Base-by-base conservation (phyloP, 805 yeast genomes). In the Saccharomycopsis synnaedendra region DNA sequence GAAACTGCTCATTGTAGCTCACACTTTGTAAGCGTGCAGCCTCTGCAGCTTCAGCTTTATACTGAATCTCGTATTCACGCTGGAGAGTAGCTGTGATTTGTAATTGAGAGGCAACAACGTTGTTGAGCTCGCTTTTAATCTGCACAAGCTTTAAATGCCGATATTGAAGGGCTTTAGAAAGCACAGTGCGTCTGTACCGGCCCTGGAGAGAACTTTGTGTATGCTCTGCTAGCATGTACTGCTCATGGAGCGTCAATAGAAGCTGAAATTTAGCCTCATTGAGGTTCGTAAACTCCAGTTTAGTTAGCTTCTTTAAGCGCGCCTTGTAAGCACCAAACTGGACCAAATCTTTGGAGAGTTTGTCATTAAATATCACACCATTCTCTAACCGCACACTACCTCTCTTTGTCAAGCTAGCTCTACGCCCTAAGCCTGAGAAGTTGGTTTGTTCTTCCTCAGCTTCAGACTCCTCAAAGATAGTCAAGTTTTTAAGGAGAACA, bases 231-330 rank as follows among this genome's bases (percentile, higher is more conserved):
- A 49, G 27, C 39, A 52, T 52, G 42, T 47, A 52, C 39, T 52
- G 55, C 30, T 52, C 55, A 43, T 52, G 49, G 19, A 52, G 39
- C 2, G 43, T 45, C n/a, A 52, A 31, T 3, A 44, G 10, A 10
- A 52, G 42, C 33, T 52, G 51, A 44, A 50, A 52, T 32, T 52
- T 52, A 9, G 46, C 37, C 8, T 47, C 42, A 34, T 44, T 50
- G 19, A 52, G 31, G n/a, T 45, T 37, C 7, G 32, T 32, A 19
- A 11, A n/a, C 10, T 44, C 48, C 10, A 41, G 27, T 53, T 76
- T 77, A 49, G 74, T 70, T 36, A 74, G 61, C 56, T 74, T 76
- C 43, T 67, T 68, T 40, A 67, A 44, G 19, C 75, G 56, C 41
- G 67, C 65, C 27, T 64, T 59, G 41, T 72, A 74, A 46, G 59